Evolutionary conservation across 805 yeast species (phyloP), one percentile per base, ranked within the genome.

Genomic region (Candida adriatica): DNA sequence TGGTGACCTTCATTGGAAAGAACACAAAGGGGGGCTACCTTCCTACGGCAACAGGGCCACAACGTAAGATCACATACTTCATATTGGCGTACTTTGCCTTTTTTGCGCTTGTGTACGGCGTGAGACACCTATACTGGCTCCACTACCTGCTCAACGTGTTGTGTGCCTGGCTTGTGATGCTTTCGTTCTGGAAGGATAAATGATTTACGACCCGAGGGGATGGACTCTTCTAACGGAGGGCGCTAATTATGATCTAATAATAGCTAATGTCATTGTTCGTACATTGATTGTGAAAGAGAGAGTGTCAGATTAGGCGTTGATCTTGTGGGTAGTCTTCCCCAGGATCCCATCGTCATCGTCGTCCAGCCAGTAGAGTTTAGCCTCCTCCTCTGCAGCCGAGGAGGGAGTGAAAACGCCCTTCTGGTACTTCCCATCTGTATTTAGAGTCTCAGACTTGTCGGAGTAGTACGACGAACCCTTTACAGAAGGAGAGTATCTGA

Each of bases 51-150:
- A 49, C 34, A n/a, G 16, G 34, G 15, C 27, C 56, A 2, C 59
- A 56, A 20, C 46, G 49, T 29, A 49, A 49, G 27, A 31, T 62
- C 2, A 61, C 70, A 3, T 51, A 53, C 11, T 38, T 56, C 4
- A 45, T 74, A 10, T 46, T 79, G 26, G 49, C 50, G 0, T 82
- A 80, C 51, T 61, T 75, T 40, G 65, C 73, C 1, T 49, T 72
- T 23, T 86, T 82, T 56, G 60, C 81, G 26, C 54, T 82, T 34
- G 47, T 85, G 8, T 85, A 76, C 56, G 96, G 96, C 2, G 66
- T 81, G 6, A 70, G 88, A 49, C 82, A 85, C 47, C 66, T 90
- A n/a, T 88, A 73, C 55, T 84, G 88, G 83, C 59, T 87, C 28
- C 92, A 87, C 46, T 82, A 83, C 50, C 55, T 86, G 31, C 68